These are phyloP conservation scores for Ceratobasidium sp. DNA, from an alignment of 1,284 basidiomycete genomes.

Conservation along the genomic window DNA sequence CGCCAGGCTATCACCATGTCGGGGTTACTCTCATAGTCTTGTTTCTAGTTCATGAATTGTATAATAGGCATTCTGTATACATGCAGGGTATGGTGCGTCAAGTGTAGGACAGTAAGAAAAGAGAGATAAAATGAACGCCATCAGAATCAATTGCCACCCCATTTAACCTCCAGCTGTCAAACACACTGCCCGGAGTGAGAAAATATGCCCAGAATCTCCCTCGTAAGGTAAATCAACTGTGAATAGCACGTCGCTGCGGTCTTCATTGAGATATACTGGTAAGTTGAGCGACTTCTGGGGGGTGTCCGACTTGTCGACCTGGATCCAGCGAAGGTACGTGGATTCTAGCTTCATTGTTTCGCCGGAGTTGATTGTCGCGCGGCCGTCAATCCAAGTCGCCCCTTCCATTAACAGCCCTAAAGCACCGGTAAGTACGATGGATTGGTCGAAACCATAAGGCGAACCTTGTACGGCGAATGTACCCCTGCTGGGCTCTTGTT, in stretches of 20 bases:
- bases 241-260: constrained; percentile 89
- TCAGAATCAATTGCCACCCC: neutral
- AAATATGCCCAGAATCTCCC: constrained; percentile 64
- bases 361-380: constrained; percentile 74
- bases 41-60: constrained; percentile 26
- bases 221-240: constrained; percentile 82
- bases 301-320: constrained; percentile 51
- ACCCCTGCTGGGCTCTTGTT: constrained; percentile 55
- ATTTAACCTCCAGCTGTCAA: constrained; percentile 71
- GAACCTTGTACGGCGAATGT: constrained; percentile 36
- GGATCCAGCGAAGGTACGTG: constrained; percentile 87
- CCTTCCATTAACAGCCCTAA: constrained; percentile 86
- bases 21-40: neutral
- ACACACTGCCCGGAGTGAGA: constrained; percentile 81
- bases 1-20: constrained; percentile 23
- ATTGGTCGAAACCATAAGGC: neutral
- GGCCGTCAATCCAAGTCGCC: constrained; percentile 72
- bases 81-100: constrained; percentile 23
- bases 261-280: constrained; percentile 91
- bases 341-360: constrained; percentile 75
- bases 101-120: neutral
- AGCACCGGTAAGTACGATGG: constrained; percentile 50
- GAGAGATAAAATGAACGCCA: neutral
- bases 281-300: constrained; percentile 64
- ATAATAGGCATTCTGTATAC: constrained; percentile 25